A percentile compares a stretch with the other conserved stretches of the same genome.
Conservation (phyloP, 371 early-diverging fungal species). For the Mortierella sp. region DNA sequence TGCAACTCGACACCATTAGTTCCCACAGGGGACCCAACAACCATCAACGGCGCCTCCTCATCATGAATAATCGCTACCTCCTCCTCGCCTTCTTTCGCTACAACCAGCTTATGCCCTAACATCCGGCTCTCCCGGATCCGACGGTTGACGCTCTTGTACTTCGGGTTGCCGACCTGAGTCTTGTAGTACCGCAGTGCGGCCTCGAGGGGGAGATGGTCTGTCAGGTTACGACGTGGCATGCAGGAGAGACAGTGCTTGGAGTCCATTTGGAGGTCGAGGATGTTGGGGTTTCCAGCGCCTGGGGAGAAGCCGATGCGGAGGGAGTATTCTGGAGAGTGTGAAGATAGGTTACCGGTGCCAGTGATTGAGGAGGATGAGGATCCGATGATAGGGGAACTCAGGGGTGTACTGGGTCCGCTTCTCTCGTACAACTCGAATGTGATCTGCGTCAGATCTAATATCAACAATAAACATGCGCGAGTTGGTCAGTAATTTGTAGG, state of each 20-base stretch:
- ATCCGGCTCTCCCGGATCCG: constrained; percentile 51
- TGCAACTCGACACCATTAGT: constrained; percentile 15
- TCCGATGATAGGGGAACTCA: not conserved
- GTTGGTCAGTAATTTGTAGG: not conserved
- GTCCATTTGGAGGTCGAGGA: constrained; percentile 92
- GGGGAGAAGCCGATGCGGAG: constrained; percentile 94
- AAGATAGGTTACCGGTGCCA: constrained; percentile 1
- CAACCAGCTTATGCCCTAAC: constrained; percentile 51
- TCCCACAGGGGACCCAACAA: constrained; percentile 32
- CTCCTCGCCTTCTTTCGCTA: constrained; percentile 27
- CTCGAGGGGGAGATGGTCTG: constrained; percentile 67
- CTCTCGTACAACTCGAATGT: constrained; percentile 97
- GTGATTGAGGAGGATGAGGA: not conserved
- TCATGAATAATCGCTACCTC: constrained; percentile 33
- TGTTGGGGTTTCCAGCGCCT: constrained; percentile 91
- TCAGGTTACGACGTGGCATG: constrained; percentile 69
- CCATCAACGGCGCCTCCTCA: constrained; percentile 41
- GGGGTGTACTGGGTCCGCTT: constrained; percentile 58
- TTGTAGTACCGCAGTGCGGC: constrained; percentile 62
- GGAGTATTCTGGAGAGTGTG: constrained; percentile 81
- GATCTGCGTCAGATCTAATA: constrained; percentile 91
- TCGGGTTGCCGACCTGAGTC: constrained; percentile 54
- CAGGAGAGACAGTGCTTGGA: constrained; percentile 89
- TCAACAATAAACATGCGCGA: not conserved
- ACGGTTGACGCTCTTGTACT: constrained; percentile 53